phyloP scores from a whole-genome alignment of 148 eudicot species.

The Rhododendron vialii region DNA sequence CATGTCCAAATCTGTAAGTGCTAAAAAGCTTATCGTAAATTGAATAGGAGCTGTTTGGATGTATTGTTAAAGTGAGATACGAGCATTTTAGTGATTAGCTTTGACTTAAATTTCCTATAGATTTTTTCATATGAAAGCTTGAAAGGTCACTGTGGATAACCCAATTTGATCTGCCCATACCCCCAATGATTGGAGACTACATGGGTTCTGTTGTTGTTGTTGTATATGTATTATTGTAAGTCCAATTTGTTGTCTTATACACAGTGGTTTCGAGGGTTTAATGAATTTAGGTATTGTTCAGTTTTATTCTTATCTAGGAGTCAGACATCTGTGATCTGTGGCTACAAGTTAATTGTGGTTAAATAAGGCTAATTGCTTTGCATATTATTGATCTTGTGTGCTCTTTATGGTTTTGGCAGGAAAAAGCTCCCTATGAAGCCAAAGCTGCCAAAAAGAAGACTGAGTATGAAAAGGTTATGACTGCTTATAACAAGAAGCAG shows the following conservation, averaged over 20 bases:
- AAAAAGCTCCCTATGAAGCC: conserved; percentile 61
- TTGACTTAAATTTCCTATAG: background rate
- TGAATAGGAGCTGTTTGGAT: background rate
- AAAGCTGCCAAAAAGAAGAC: conserved; percentile 58
- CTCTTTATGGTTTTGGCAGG: conserved; percentile 28
- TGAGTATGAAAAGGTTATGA: conserved; percentile 49
- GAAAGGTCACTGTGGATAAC: background rate
- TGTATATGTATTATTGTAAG: background rate
- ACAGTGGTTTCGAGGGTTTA: background rate
- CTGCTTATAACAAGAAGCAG: conserved; percentile 56
- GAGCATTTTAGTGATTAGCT: background rate
- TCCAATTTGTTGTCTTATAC: background rate
- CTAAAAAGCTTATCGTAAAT: background rate
- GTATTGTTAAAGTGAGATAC: background rate
- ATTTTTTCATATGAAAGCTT: background rate
- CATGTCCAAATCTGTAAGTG: conserved; percentile 50
- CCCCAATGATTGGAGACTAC: too few species aligned
- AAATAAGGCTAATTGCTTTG: background rate
- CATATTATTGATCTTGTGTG: background rate
- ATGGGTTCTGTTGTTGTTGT: too few species aligned
- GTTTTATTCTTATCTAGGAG: background rate
- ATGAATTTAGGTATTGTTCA: background rate
- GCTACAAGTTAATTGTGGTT: background rate
- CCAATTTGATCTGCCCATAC: background rate
- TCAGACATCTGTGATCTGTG: background rate